Base-by-base conservation (phyloP, 208 protist genomes). In the Wallacemonas sp. region DNA sequence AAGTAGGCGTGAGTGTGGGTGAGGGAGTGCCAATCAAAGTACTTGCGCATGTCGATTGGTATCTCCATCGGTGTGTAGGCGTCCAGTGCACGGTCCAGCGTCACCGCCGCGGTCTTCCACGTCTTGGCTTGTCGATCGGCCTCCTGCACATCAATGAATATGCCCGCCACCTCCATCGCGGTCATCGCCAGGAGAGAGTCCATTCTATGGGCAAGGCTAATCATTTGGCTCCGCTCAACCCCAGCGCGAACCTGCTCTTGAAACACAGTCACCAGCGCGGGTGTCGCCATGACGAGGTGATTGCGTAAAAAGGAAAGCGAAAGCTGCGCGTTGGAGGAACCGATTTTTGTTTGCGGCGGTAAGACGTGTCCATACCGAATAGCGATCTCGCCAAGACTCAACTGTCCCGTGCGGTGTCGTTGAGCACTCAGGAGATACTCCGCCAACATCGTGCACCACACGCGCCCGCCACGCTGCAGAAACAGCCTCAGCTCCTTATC, bases 381-480 rank as follows among this genome's bases (percentile, higher is more conserved):
- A 0, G 78, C 76, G 28, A 95, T 59, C 15, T 79, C 79, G 27
- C 74, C 54, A 24, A 95, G 62, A 12, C 56, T 62, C 68, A 93
- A 89, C 33, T 66, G 60, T 21, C 84, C 82, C 3, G 79, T 86
- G 39, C 68, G 70, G 60, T 63, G 79, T 19, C 84, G 76, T 66
- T 93, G 84, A 19, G 82, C 90, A 15, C 88, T 83, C 8, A 93
- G 62, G 8, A 95, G 66, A 41, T 95, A 95, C 77, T 95, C 84
- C 4, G 84, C 90, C 51, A 91, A 66, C 77, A 84, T 90, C 34
- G 86, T 90, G 49, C 90, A 95, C 90, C 90, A 95, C 62, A 95
- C 80, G 22, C 86, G 77, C 2, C 90, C 90, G 19, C 90, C 90
- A 28, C 90, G 90, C 26, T 72, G 62, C 27, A 95, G 59, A 54